Conservation (phyloP, 257 asterid genomes). For the Plantago ovata region DNA sequence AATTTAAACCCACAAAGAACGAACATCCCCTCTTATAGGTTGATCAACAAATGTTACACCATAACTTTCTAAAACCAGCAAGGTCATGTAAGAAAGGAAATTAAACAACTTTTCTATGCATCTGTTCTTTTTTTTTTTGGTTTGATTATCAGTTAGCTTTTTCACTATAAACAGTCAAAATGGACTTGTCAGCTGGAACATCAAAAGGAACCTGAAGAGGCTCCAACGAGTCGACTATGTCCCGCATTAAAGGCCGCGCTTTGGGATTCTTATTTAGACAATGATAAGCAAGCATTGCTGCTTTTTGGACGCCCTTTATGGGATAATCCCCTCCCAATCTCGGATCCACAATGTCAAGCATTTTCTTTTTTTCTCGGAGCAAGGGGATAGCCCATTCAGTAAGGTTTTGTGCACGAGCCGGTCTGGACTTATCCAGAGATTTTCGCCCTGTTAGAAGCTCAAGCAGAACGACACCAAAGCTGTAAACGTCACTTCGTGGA, state of each 20-base stretch:
- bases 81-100: not conserved
- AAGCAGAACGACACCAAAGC: slow-evolving; percentile 86
- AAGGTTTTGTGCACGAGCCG: slow-evolving; percentile 76
- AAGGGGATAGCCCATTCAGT: slow-evolving; percentile 91
- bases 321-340: slow-evolving; percentile 81
- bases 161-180: slow-evolving; percentile 40
- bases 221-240: slow-evolving; percentile 79
- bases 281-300: slow-evolving; percentile 88
- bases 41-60: slow-evolving; percentile 9
- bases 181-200: slow-evolving; percentile 28
- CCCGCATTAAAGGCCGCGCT: slow-evolving; percentile 90
- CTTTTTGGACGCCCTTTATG: slow-evolving; percentile 63
- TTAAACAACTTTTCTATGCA: not conserved
- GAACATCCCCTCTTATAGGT: not conserved
- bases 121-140: slow-evolving; percentile 1
- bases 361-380: slow-evolving; percentile 72
- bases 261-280: slow-evolving; percentile 81
- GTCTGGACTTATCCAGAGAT: slow-evolving; percentile 69
- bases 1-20: not conserved
- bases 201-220: slow-evolving; percentile 62
- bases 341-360: slow-evolving; percentile 73
- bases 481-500: slow-evolving; percentile 84
- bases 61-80: not conserved
- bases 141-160: slow-evolving; percentile 25
- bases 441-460: slow-evolving; percentile 83